Evolutionary conservation across 805 yeast genomes (phyloP), one percentile per base, ranked within the genome.

Genomic region (Starmerella bacillaris): DNA sequence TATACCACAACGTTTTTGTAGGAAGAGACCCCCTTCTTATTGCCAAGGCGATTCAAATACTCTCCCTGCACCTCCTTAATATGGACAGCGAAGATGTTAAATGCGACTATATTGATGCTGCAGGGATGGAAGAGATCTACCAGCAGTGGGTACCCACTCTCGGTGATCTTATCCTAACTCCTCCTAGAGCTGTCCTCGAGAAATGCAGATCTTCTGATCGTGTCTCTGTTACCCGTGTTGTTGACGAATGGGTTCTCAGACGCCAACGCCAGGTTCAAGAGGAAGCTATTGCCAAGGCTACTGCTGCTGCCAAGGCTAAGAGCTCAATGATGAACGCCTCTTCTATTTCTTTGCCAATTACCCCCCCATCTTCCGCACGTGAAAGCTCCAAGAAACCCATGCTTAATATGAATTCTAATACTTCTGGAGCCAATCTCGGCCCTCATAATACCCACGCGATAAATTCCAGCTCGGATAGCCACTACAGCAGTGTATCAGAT

Each of bases 141-240:
- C 45, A 54, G 31, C 44, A 50, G 43, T 56, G 46, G 46, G 34
- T 41, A 18, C 37, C 40, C 20, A 38, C 38, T 17, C 46, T 60
- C 24, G 47, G 49, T 28, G 58, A 58, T 42, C 43, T 51, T 39
- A 48, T 59, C 42, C 49, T 51, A 40, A 35, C 49, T 22, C 60
- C 58, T 7, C 56, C 58, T 14, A 49, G 51, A 40, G 51, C 56
- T 18, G 46, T 63, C 31, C 52, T 43, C 31, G 55, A 61, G 45
- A 63, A 55, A 50, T 60, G 57, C 54, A 47, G 57, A 29, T 41
- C 47, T 33, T 44, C 43, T 36, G 46, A 50, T 18, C 43, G 44
- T 33, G 44, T 46, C 27, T 51, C 57, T 37, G 60, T 53, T 27
- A 44, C 57, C 33, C 50, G 49, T 27, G 40, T 51, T 22, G 59